Base-by-base conservation (phyloP, 2,329 filamentous ascomycete species). In the Stemphylium beticola region DNA sequence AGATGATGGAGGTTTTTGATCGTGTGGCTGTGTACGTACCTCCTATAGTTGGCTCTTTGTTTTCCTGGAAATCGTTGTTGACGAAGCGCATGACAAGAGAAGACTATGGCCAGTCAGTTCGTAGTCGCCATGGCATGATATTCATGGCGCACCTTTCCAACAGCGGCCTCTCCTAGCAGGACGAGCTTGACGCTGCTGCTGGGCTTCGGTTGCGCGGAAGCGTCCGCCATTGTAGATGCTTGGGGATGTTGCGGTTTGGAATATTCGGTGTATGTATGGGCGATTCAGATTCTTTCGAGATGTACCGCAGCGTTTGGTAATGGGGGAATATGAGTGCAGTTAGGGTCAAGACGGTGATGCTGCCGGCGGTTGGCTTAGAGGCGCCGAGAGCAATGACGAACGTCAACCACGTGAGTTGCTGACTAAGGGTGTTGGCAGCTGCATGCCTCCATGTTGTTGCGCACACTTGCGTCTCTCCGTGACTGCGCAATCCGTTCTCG, bases 141-240 rank as follows among this genome's bases (percentile, higher is more conserved):
- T 3, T 2, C n/a, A 17, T 31, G 14, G 24, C 18, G 36, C 82
- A 96, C 95, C 89, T 99, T 99, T 86, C 95, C 95, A 53, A 99
- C 95, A 57, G 95, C 95, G 61, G 95, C 95, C 81, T 99, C 95
- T 66, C 95, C 95, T 54, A 99, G 88, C 74, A 99, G 86, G 64
- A 99, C 95, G 67, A 99, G 89, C 88, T 99, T 99, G 77, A 99
- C 95, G 82, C 95, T 99, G 87, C 93, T 98, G 84, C 93, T 98
- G 60, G 95, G 95, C 82, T 98, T 99, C 58, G 92, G 90, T 68
- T 87, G 83, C 66, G 79, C 76, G 66, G 81, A 78, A 74, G 84
- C 82, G 76, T 93, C 90, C 74, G 89, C 86, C 90, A 93, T 93
- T 50, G 59, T 64, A 60, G 50, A 50, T 33, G 56, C 38, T 44